phyloP scores from a whole-genome alignment of 352 stramenopile species.

The Pilasporangium apinafurcum region DNA sequence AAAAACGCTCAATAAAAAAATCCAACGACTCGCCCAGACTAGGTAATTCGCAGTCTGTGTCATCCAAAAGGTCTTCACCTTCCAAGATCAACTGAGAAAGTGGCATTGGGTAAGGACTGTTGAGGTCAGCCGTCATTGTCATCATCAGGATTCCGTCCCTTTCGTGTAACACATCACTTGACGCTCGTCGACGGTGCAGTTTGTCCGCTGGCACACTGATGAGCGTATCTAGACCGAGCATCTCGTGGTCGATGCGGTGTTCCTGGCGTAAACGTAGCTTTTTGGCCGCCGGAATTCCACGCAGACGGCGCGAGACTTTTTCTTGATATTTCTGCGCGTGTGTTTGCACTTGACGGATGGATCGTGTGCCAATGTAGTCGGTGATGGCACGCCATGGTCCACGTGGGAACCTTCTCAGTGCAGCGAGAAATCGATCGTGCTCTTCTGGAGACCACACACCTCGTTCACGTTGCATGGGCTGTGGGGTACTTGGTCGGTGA shows the following conservation, averaged over 20 bases:
- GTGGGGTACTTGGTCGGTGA: no score
- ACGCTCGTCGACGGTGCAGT: no score
- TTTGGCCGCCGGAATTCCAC: slow-evolving; percentile 18
- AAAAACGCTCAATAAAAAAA: slow-evolving; percentile 33
- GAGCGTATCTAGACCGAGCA: slow-evolving; percentile 4
- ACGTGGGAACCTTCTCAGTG: slow-evolving; percentile 9
- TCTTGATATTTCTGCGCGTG: slow-evolving; percentile 20
- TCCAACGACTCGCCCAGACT: slow-evolving; percentile 41
- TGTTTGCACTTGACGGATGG: slow-evolving; percentile 15
- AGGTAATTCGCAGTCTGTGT: slow-evolving; percentile 23
- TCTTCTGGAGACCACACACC: slow-evolving; percentile 13
- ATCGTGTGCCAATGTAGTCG: slow-evolving; percentile 9
- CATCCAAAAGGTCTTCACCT: slow-evolving; percentile 2
- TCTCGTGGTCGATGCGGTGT: slow-evolving; percentile 45
- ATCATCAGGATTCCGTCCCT: no score
- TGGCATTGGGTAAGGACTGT: no score
- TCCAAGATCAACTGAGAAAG: no score
- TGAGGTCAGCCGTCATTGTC: no score
- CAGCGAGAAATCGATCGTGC: slow-evolving; percentile 12
- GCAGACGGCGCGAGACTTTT: slow-evolving; percentile 11
- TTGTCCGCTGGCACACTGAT: no score
- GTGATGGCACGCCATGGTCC: slow-evolving; percentile 15
- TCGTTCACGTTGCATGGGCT: not conserved
- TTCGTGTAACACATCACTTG: no score
- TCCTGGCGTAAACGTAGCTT: slow-evolving; percentile 37